Percentiles rank a stretch among this genome's conserved stretches.
Evolutionary conservation across 2,329 filamentous ascomycete genomes (phyloP).

Genomic region (Pleoardoris graminearum): DNA sequence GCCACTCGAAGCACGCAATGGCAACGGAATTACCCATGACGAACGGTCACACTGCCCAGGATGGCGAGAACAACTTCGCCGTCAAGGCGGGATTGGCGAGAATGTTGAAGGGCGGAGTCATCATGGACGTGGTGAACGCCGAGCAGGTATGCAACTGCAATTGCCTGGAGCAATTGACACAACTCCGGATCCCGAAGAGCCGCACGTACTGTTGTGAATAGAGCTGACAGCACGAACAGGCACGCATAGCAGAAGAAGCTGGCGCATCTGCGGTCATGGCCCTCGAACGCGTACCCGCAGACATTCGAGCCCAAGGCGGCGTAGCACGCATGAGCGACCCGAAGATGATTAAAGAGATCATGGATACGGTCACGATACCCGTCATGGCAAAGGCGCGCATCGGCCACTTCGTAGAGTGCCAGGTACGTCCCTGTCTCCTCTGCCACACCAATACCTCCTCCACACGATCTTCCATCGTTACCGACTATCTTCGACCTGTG

Average conservation of each 20-base stretch:
- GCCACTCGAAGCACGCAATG: conserved; percentile 38
- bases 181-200: neutral
- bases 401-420: conserved; percentile 97
- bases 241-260: conserved; percentile 95
- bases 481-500: neutral
- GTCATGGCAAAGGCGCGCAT: conserved; percentile 99
- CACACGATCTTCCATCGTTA: neutral
- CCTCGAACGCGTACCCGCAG: conserved; percentile 93
- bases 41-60: conserved; percentile 49
- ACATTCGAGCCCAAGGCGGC: conserved; percentile 89
- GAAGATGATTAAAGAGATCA: conserved; percentile 91
- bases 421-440: conserved; percentile 52
- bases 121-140: conserved; percentile 97
- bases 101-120: conserved; percentile 99
- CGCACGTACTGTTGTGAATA: conserved; percentile 4
- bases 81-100: conserved; percentile 95
- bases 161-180: neutral
- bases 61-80: conserved; percentile 66
- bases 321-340: conserved; percentile 98
- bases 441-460: neutral
- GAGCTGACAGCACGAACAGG: conserved; percentile 53
- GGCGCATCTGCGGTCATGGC: conserved; percentile 98
- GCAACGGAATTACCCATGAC: conserved; percentile 54
- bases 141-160: conserved; percentile 66
- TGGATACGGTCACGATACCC: conserved; percentile 91